phyloP scores from a whole-genome alignment of 176 grass and related monocot species.

The Panicum miliaceum region DNA sequence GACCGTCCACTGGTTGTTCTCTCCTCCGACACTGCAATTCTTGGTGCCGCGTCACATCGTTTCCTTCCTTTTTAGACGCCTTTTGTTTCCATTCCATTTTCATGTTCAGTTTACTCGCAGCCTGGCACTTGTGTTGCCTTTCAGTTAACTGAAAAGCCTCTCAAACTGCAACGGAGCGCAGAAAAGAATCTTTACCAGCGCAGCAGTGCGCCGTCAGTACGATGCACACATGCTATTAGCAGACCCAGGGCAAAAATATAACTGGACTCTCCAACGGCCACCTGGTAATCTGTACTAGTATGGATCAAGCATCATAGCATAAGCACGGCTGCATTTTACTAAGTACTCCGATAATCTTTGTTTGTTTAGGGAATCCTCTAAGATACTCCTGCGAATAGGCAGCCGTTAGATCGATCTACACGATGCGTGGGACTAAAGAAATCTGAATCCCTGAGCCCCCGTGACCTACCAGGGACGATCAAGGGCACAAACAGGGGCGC shows the following conservation, averaged over 20 bases:
- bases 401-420: constrained; percentile 6
- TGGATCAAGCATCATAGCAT: not conserved
- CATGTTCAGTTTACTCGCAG: not conserved
- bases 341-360: too few species aligned
- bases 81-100: not conserved
- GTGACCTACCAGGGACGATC: constrained; percentile 13
- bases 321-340: not conserved
- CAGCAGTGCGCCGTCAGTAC: not conserved
- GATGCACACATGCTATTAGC: not conserved
- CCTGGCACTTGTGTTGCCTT: not conserved
- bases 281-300: not conserved
- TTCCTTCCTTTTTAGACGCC: not conserved
- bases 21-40: not conserved
- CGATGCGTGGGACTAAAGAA: constrained; percentile 44
- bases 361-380: not conserved
- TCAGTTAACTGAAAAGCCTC: not conserved
- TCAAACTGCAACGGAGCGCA: not conserved
- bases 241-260: not conserved
- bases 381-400: constrained; percentile 15
- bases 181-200: not conserved
- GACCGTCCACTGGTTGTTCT: not conserved
- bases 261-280: constrained; percentile 3
- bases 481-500: constrained; percentile 26
- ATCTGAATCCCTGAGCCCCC: not conserved
- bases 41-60: constrained; percentile 25